Evolutionary conservation across 2,329 filamentous ascomycete species (phyloP).

Genomic region (Colletotrichum incanum): DNA sequence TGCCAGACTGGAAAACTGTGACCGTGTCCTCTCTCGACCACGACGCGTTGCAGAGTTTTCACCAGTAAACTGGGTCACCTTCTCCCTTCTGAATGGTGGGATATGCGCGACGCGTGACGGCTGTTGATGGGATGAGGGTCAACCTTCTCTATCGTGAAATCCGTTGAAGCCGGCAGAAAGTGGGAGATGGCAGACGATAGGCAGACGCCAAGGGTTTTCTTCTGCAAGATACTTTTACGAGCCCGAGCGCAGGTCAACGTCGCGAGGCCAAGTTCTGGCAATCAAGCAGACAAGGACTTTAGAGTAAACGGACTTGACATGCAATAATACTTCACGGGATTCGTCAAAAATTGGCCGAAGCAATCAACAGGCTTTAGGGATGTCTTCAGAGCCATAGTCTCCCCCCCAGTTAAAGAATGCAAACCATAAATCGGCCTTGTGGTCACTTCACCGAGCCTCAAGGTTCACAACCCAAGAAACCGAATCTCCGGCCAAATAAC

Average conservation of each 20-base stretch:
- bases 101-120: not conserved
- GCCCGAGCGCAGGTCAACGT: not conserved
- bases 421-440: not conserved
- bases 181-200: not conserved
- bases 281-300: not conserved
- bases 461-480: not conserved
- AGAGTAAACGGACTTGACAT: too few relatives aligned
- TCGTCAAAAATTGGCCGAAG: not conserved
- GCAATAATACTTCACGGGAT: not conserved
- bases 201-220: not conserved
- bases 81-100: not conserved
- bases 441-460: not conserved
- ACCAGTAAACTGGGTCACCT: constrained; percentile 1
- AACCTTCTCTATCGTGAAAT: not conserved
- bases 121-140: not conserved
- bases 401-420: not conserved
- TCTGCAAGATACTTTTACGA: not conserved
- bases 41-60: constrained; percentile 23
- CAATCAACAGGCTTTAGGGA: not conserved
- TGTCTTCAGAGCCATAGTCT: not conserved
- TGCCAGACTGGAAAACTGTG: not conserved
- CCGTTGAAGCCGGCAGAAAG: not conserved
- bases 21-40: not conserved
- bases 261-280: not conserved
- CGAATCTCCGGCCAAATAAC: not conserved